A percentile compares a stretch with the other conserved stretches of the same genome.
Evolutionary conservation across 495 filamentous ascomycete genomes (phyloP).

Genomic region (Lophiotrema nucula): DNA sequence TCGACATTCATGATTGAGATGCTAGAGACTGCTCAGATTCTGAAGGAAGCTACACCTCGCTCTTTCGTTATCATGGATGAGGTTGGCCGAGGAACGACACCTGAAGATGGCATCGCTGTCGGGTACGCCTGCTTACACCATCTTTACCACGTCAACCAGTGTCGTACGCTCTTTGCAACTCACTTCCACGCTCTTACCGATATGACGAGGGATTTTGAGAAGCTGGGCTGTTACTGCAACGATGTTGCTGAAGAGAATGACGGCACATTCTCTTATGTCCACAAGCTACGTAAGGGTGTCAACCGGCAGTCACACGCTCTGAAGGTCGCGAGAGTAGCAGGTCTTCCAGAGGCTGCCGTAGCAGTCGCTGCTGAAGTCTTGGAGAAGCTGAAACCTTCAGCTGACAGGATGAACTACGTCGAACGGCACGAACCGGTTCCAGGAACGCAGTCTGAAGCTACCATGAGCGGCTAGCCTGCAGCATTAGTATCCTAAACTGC

Average conservation of each 20-base stretch:
- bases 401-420: too few species aligned
- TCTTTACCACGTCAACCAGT: constrained; percentile 70
- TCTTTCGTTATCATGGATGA: constrained; percentile 99
- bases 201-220: constrained; percentile 63
- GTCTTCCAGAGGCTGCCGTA: constrained; percentile 50
- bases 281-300: constrained; percentile 74
- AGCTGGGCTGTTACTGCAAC: constrained; percentile 80
- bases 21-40: constrained; percentile 71
- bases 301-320: constrained; percentile 87
- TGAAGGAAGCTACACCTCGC: constrained; percentile 61
- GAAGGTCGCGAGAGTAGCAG: constrained; percentile 86
- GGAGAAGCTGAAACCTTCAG: constrained; percentile 23
- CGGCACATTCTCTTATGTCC: constrained; percentile 78
- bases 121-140: constrained; percentile 86
- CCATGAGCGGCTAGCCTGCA: too few species aligned
- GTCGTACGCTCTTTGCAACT: constrained; percentile 85
- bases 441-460: too few species aligned
- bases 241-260: constrained; percentile 70
- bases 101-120: constrained; percentile 84
- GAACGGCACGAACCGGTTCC: too few species aligned
- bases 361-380: constrained; percentile 42
- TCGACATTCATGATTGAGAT: constrained; percentile 95
- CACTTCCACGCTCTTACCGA: constrained; percentile 88
- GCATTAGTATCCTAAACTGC: too few species aligned
- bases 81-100: constrained; percentile 89